Evolutionary conservation across 352 stramenopile species (phyloP).

Genomic region (Pythium monospermum): DNA sequence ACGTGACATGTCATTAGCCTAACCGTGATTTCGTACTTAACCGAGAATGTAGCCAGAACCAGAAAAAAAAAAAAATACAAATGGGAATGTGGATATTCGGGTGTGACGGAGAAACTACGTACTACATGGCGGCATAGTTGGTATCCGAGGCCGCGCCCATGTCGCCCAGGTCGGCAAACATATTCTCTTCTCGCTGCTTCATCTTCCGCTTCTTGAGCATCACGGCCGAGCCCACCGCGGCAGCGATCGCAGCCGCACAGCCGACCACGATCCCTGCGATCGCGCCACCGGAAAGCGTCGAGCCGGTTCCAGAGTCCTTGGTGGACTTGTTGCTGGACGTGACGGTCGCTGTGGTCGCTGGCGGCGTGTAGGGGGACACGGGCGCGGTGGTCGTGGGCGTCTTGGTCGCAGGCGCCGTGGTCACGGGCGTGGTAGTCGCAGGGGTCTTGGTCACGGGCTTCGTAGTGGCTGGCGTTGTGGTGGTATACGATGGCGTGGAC

Average conservation of each 20-base stretch:
- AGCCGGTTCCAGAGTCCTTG: not conserved
- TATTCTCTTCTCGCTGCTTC: conserved; percentile 28
- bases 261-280: conserved; percentile 30
- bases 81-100: too few relatives aligned
- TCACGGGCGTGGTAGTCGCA: not conserved
- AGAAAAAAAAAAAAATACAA: too few relatives aligned
- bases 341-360: not conserved
- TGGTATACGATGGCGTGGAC: not conserved
- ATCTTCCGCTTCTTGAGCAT: conserved; percentile 27
- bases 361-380: not conserved
- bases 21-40: too few relatives aligned
- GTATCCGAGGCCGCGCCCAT: conserved; percentile 27
- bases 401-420: not conserved
- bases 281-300: conserved; percentile 5
- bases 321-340: not conserved
- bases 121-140: conserved; percentile 47
- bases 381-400: not conserved
- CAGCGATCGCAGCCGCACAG: conserved; percentile 15
- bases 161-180: conserved; percentile 41
- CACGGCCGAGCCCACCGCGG: conserved; percentile 16
- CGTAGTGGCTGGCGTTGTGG: not conserved
- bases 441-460: not conserved
- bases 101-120: too few relatives aligned
- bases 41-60: too few relatives aligned
- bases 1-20: too few relatives aligned